phyloP scores from a whole-genome alignment of 2,329 filamentous ascomycete species.

The Samsoniella hepiali region DNA sequence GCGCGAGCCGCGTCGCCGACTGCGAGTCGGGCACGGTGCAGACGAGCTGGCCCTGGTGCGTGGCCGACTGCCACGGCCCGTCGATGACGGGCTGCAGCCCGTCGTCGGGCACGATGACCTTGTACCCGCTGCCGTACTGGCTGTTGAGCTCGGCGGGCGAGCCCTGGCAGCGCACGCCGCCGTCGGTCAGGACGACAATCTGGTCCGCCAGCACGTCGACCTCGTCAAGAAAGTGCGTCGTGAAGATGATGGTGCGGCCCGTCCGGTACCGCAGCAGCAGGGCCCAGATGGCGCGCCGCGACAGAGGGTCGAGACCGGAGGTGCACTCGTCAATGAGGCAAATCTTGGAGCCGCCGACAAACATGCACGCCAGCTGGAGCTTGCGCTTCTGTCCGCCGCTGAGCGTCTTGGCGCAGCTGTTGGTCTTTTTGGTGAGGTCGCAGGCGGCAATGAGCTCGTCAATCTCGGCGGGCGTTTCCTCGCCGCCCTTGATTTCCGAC shows the following conservation, averaged over 20 bases:
- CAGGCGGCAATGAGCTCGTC: constrained; percentile 53
- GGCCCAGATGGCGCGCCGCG: constrained; percentile 66
- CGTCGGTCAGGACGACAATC: constrained; percentile 63
- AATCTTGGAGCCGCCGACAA: constrained; percentile 64
- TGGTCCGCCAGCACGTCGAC: constrained; percentile 66
- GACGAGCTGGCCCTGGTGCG: constrained; percentile 46
- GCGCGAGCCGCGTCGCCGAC: constrained; percentile 27
- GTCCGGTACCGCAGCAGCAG: constrained; percentile 63
- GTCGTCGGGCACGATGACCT: constrained; percentile 41
- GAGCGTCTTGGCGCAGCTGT: constrained; percentile 52
- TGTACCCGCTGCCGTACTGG: constrained; percentile 60
- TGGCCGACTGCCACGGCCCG: neutral
- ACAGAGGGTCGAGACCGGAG: constrained; percentile 64
- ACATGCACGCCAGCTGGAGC: constrained; percentile 56
- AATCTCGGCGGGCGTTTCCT: constrained; percentile 44
- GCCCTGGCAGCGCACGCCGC: constrained; percentile 58
- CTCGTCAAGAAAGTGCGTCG: constrained; percentile 71
- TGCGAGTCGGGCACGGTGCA: constrained; percentile 47
- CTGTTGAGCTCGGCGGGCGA: constrained; percentile 64
- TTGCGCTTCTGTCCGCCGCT: constrained; percentile 14
- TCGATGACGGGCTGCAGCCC: neutral
- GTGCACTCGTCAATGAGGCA: constrained; percentile 69
- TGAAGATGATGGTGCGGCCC: constrained; percentile 61
- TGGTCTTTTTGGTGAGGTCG: constrained; percentile 57
- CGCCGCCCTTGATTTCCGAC: constrained; percentile 54